Conservation (phyloP, 495 filamentous ascomycete species). For the Parathielavia appendiculata region DNA sequence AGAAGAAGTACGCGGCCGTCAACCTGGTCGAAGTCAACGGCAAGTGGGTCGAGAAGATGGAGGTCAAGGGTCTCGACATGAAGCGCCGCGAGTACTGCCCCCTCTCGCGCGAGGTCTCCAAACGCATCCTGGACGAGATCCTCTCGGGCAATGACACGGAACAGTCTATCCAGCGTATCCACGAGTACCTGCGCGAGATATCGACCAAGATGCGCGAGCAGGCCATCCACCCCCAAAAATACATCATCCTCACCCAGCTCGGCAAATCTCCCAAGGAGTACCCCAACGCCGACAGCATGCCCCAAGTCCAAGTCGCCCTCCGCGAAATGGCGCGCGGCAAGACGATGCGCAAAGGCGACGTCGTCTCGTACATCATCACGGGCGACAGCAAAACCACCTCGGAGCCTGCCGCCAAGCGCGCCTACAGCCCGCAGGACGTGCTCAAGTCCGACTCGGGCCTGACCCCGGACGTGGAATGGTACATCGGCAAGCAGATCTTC, state of each 20-base stretch:
- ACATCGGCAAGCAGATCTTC: constrained; percentile 96
- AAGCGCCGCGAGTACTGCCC: constrained; percentile 92
- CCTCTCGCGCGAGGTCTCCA: constrained; percentile 88
- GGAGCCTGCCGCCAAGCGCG: constrained; percentile 76
- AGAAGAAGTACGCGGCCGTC: constrained; percentile 99
- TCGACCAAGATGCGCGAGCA: constrained; percentile 76
- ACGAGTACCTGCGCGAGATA: constrained; percentile 83
- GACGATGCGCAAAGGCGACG: constrained; percentile 81
- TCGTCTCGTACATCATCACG: constrained; percentile 92
- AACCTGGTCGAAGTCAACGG: constrained; percentile 86
- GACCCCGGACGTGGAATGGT: constrained; percentile 88
- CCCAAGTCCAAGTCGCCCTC: constrained; percentile 93
- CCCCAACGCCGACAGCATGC: constrained; percentile 88
- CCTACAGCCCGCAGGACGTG: constrained; percentile 81
- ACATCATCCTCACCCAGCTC: constrained; percentile 95
- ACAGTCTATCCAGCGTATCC: constrained; percentile 78
- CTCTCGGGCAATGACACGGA: constrained; percentile 92
- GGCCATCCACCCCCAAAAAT: constrained; percentile 69
- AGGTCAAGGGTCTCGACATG: constrained; percentile 99
- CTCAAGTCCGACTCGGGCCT: constrained; percentile 66
- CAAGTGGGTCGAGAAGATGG: constrained; percentile 87
- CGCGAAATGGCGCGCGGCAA: constrained; percentile 83
- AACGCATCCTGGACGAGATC: constrained; percentile 77
- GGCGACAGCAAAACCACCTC: constrained; percentile 66
- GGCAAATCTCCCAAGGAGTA: constrained; percentile 92